Evolutionary conservation across 2,329 filamentous ascomycete species (phyloP).

Genomic region (Amauroascus niger): DNA sequence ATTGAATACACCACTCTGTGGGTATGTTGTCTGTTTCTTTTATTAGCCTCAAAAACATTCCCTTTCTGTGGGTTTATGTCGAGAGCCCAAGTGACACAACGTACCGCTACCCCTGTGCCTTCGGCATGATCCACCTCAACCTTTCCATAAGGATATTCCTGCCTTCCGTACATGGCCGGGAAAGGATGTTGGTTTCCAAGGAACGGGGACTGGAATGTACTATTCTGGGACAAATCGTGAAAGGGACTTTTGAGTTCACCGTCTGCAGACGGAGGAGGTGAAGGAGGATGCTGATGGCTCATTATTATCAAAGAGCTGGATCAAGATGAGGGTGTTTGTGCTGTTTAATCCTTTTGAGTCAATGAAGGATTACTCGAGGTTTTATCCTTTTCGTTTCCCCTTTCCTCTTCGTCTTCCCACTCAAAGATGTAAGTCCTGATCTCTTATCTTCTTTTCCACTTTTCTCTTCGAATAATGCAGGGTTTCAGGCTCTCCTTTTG

Average conservation of each 20-base stretch:
- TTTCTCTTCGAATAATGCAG: neutral
- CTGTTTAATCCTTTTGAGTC: neutral
- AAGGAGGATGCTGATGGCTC: conserved; percentile 16
- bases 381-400: neutral
- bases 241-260: conserved; percentile 13
- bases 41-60: neutral
- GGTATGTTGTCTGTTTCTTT: conserved; percentile 9
- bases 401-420: neutral
- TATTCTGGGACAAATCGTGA: conserved; percentile 10
- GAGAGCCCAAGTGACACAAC: neutral
- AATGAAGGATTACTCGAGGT: neutral
- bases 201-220: conserved; percentile 5
- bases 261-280: conserved; percentile 17
- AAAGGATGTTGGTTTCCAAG: conserved; percentile 7
- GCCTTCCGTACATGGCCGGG: conserved; percentile 9
- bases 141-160: conserved; percentile 1
- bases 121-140: conserved; percentile 8
- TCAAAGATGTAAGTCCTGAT: neutral
- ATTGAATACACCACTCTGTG: conserved; percentile 2
- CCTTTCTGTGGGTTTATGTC: neutral
- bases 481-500: conserved; percentile 6
- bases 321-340: neutral
- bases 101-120: conserved; percentile 7
- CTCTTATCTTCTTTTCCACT: neutral
- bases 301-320: conserved; percentile 13